Evolutionary conservation across 2,329 filamentous ascomycete genomes (phyloP).

Genomic region (Alternaria triticina): DNA sequence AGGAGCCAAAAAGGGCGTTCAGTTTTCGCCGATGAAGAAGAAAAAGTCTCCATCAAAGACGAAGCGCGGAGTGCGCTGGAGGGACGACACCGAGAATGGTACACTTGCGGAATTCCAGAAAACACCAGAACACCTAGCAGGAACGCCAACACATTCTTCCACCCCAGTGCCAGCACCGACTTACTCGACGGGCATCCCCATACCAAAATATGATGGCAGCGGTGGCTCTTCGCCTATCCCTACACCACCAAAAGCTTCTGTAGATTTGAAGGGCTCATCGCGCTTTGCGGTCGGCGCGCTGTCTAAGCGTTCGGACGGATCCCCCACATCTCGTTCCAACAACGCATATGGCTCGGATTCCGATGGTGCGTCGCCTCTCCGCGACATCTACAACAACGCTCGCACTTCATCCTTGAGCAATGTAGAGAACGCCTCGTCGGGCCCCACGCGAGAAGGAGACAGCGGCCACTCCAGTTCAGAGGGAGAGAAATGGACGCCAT

Average conservation of each 20-base stretch:
- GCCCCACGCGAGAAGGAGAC: conserved; percentile 36
- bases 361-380: conserved; percentile 55
- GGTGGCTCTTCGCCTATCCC: conserved; percentile 63
- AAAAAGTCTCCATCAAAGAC: conserved; percentile 69
- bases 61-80: conserved; percentile 87
- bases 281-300: conserved; percentile 91
- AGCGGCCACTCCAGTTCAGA: conserved; percentile 52
- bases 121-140: conserved; percentile 75
- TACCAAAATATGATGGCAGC: conserved; percentile 29
- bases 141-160: conserved; percentile 63
- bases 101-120: conserved; percentile 89
- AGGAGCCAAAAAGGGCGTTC: conserved; percentile 71
- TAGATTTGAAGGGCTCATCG: conserved; percentile 67
- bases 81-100: conserved; percentile 86
- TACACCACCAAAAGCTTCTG: conserved; percentile 63
- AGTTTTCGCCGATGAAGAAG: conserved; percentile 82
- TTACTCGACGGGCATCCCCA: conserved; percentile 49
- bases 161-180: conserved; percentile 61
- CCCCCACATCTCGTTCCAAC: conserved; percentile 65
- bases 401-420: conserved; percentile 60
- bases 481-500: conserved; percentile 57
- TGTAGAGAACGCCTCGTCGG: conserved; percentile 52
- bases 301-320: conserved; percentile 68
- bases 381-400: conserved; percentile 54
- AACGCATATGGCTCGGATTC: conserved; percentile 66